A percentile compares a stretch with the other conserved stretches of the same genome.
Evolutionary conservation across 148 eudicot species (phyloP).

Genomic region (Limonium bicolor): DNA sequence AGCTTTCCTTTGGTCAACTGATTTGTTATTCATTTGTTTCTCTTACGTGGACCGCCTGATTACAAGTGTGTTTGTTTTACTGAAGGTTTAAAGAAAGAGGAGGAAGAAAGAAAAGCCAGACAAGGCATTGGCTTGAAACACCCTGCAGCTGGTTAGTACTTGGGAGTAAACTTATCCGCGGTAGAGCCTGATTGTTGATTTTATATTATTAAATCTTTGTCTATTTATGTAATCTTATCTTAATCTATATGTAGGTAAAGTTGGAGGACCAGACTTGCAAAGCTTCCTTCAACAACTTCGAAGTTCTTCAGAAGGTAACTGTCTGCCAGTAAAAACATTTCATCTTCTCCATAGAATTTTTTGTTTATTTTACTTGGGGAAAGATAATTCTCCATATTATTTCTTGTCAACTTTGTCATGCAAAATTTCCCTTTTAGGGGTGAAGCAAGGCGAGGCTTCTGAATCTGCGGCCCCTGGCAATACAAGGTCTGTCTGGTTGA

Average conservation of each 20-base stretch:
- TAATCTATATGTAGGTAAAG: constrained; percentile 38
- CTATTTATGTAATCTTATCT: not conserved
- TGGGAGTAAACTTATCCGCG: too few species aligned
- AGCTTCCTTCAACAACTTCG: constrained; percentile 71
- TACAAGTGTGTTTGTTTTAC: too few species aligned
- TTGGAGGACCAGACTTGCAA: constrained; percentile 66
- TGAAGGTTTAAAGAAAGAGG: constrained; percentile 80
- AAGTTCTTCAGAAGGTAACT: constrained; percentile 45
- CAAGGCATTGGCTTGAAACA: constrained; percentile 15
- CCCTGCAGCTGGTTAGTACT: constrained; percentile 30
- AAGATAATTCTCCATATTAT: not conserved
- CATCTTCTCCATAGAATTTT: not conserved
- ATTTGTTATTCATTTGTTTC: too few species aligned
- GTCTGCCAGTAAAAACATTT: not conserved
- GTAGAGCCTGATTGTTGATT: constrained; percentile 1
- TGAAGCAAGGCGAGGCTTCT: constrained; percentile 24
- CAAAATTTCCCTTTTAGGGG: constrained; percentile 13
- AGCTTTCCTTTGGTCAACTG: too few species aligned
- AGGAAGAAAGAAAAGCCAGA: constrained; percentile 63
- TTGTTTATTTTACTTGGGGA: not conserved
- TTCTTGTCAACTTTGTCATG: not conserved
- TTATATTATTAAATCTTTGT: constrained; percentile 2
- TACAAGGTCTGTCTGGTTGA: constrained; percentile 16
- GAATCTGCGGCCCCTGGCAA: constrained; percentile 17
- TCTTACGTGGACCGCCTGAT: too few species aligned